phyloP scores from a whole-genome alignment of 805 yeast genomes.

The Henningerozyma blattae region DNA sequence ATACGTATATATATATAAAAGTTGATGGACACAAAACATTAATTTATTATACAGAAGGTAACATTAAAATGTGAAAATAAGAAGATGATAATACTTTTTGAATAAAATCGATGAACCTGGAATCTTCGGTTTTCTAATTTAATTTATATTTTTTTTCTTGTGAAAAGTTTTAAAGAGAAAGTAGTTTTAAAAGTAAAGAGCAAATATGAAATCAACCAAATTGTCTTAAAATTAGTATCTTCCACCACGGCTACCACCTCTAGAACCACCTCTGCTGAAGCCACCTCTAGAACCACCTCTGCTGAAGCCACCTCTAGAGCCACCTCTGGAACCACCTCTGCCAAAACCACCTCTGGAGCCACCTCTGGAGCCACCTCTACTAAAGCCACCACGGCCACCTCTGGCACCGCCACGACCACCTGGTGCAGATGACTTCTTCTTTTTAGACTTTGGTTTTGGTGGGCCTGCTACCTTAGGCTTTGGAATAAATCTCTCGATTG shows the following conservation, averaged over 20 bases:
- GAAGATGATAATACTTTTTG: no score
- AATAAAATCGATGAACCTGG: no score
- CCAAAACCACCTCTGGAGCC: constrained; percentile 25
- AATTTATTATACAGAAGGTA: no score
- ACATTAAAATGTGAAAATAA: no score
- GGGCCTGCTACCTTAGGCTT: constrained; percentile 86
- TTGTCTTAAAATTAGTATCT: no score
- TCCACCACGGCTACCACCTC: constrained; percentile 25
- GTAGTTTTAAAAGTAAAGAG: not conserved
- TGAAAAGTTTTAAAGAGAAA: not conserved
- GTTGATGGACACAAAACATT: no score
- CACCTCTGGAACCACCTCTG: constrained; percentile 34
- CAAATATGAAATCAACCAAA: not conserved
- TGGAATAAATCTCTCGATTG: constrained; percentile 93
- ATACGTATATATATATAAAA: no score
- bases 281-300: constrained; percentile 29
- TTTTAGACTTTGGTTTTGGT: constrained; percentile 61
- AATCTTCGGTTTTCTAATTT: no score
- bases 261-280: constrained; percentile 20
- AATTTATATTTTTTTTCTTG: no score
- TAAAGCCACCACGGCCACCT: constrained; percentile 34
- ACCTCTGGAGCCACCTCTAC: constrained; percentile 33
- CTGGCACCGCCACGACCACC: constrained; percentile 36
- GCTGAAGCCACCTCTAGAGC: constrained; percentile 31
- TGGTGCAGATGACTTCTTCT: constrained; percentile 42